Evolutionary conservation across 352 stramenopile genomes (phyloP), one percentile per base, ranked within the genome.

Genomic region (Globisporangium lucens): DNA sequence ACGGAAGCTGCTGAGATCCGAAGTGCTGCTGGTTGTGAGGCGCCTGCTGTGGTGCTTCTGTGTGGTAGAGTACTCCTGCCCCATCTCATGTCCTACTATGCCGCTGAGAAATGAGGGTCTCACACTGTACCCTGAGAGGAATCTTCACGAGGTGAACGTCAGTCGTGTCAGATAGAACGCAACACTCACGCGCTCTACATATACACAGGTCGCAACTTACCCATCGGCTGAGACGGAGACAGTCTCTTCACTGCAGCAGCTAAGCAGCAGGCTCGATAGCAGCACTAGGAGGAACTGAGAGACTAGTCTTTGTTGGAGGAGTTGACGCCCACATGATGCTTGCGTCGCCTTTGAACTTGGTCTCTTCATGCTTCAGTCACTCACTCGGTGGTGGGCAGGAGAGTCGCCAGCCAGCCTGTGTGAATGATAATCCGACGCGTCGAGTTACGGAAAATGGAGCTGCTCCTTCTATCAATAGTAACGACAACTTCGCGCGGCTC

Each of bases 1-100:
- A 24, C 78, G 74, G 60, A 93, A 93, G 10, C 65, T 70, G 24
- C 29, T 72, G 17, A 83, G 70, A 22, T 65, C 24, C 8, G 67
- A 47, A 33, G 30, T 33, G 29, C 1, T 49, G 1, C 27, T n/a
- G 33, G 60, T 13, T n/a, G 43, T 20, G 27, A 70, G 65, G 20
- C 65, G 22, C 66, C 51, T 15, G 58, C 56, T 20, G 4, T 41
- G 22, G 20, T 12, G 3, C 7, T 24, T 24, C 24, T 56, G 27
- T 10, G 24, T 24, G 24, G 24, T 24, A 24, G 24, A 24, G 24
- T 24, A 24, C 24, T 24, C 24, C 24, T 24, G 24, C 0, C 24
- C 0, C 24, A 24, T 24, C 24, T 24, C 24, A 24, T 24, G 24
- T 24, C 24, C 24, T 24, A 24, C 24, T 24, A 24, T 24, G 24